Percentiles rank a stretch among this genome's conserved stretches.
These are phyloP conservation scores for Phytopythium mirpurense DNA, from an alignment of 352 stramenopile species.

Conservation along the genomic window DNA sequence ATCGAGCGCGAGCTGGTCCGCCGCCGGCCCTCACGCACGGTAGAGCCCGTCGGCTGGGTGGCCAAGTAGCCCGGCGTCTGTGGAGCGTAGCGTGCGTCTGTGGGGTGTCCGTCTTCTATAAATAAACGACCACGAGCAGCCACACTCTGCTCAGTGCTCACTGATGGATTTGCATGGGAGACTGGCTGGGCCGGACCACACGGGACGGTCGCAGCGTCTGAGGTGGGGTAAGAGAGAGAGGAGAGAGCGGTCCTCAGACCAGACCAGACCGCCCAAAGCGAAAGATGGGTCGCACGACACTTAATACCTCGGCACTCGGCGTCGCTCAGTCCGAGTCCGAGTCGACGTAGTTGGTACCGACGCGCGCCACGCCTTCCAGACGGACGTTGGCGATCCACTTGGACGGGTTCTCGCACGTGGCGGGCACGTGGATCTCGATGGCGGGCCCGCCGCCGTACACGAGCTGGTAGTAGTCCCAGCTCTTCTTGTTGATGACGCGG, in stretches of 20 bases:
- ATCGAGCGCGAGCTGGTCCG: conserved; percentile 64
- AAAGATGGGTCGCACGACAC: no score
- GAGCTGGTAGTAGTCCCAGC: conserved; percentile 69
- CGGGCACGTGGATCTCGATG: conserved; percentile 62
- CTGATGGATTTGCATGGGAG: no score
- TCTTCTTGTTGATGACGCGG: conserved; percentile 75
- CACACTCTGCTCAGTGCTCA: no score
- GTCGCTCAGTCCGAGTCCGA: conserved; percentile 26
- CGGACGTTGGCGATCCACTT: conserved; percentile 47
- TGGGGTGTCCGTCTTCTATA: conserved; percentile 4
- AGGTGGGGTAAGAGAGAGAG: background rate
- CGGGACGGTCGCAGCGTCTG: no score
- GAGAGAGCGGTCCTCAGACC: no score
- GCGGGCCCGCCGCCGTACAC: conserved; percentile 66
- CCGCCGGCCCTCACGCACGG: conserved; percentile 38
- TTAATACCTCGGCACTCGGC: background rate
- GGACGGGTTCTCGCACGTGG: conserved; percentile 40
- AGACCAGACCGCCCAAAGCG: no score
- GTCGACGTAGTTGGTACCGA: conserved; percentile 65
- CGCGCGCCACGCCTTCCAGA: conserved; percentile 44
- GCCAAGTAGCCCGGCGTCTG: background rate
- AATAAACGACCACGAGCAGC: no score
- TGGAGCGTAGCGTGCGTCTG: no score
- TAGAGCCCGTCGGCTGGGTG: conserved; percentile 14
- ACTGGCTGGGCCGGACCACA: no score